These are phyloP conservation scores for Fusarium haematococcum DNA, from an alignment of 2,329 filamentous ascomycete genomes.

Conservation along the genomic window DNA sequence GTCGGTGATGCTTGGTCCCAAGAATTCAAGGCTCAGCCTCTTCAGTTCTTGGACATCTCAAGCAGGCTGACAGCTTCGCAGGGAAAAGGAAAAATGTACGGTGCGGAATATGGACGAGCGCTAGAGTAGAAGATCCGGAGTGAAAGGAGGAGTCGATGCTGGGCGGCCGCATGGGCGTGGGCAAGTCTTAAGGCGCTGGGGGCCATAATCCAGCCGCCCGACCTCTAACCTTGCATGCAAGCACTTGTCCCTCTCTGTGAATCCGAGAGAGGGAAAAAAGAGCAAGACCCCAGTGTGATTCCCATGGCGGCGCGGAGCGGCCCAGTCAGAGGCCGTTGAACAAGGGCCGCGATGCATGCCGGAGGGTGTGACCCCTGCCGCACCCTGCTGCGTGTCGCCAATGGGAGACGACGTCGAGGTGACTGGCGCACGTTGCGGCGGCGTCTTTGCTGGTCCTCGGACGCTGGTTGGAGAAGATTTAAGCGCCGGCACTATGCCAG, in stretches of 20 bases:
- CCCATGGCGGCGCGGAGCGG: slow-evolving; percentile 31
- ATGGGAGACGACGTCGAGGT: slow-evolving; percentile 21
- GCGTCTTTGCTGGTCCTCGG: slow-evolving; percentile 3
- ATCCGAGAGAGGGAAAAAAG: neutral
- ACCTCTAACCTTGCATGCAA: slow-evolving; percentile 24
- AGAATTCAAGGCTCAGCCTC: slow-evolving; percentile 34
- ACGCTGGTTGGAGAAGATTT: slow-evolving; percentile 39
- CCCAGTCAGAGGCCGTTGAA: slow-evolving; percentile 44
- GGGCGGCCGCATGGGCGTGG: slow-evolving; percentile 37
- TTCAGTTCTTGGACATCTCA: slow-evolving; percentile 24
- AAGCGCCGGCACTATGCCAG: slow-evolving; percentile 44
- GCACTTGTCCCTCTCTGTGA: slow-evolving; percentile 21
- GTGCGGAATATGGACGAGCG: neutral
- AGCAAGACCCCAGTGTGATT: slow-evolving; percentile 43
- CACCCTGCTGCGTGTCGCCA: slow-evolving; percentile 31
- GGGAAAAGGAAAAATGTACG: slow-evolving; percentile 4
- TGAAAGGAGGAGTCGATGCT: slow-evolving; percentile 17
- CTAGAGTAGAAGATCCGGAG: slow-evolving; percentile 6
- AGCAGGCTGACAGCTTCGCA: neutral
- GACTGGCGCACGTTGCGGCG: slow-evolving; percentile 7
- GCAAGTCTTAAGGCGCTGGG: slow-evolving; percentile 43
- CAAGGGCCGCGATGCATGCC: slow-evolving; percentile 29
- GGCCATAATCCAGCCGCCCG: slow-evolving; percentile 42
- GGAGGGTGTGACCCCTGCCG: slow-evolving; percentile 38
- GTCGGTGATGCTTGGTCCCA: slow-evolving; percentile 9